Percentiles rank a stretch among this genome's conserved stretches.
These are phyloP conservation scores for Arthrobotrys pseudoclavata DNA, from an alignment of 2,329 filamentous ascomycete species.

Conservation along the genomic window DNA sequence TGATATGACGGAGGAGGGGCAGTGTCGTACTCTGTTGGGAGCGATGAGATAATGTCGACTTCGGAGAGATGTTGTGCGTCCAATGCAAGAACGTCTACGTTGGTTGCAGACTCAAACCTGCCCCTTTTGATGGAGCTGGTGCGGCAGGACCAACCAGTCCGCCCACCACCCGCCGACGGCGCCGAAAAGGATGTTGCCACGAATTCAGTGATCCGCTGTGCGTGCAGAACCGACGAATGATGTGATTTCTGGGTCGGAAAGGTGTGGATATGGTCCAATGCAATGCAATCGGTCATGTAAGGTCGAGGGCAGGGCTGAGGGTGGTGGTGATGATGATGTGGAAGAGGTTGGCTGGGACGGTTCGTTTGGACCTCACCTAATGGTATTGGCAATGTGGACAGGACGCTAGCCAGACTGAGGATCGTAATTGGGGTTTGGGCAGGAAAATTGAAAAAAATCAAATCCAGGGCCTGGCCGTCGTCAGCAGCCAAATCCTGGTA, in stretches of 20 bases:
- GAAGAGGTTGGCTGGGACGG: conserved; percentile 36
- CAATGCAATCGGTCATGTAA: conserved; percentile 60
- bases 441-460: conserved; percentile 25
- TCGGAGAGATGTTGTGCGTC: conserved; percentile 57
- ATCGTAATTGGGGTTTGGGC: conserved; percentile 24
- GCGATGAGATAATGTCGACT: conserved; percentile 59
- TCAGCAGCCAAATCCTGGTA: conserved; percentile 50
- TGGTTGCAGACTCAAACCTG: conserved; percentile 57
- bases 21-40: conserved; percentile 48
- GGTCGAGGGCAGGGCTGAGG: conserved; percentile 46
- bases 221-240: conserved; percentile 49
- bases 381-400: conserved; percentile 6
- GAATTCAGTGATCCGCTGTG: conserved; percentile 48
- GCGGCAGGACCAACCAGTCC: conserved; percentile 55
- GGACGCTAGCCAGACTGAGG: conserved; percentile 36
- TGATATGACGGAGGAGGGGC: conserved; percentile 58
- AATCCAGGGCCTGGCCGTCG: conserved; percentile 25
- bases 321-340: conserved; percentile 45
- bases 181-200: conserved; percentile 59
- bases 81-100: conserved; percentile 48
- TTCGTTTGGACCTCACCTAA: conserved; percentile 40
- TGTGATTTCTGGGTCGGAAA: conserved; percentile 22
- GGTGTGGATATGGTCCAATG: conserved; percentile 56
- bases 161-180: conserved; percentile 57
- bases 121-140: conserved; percentile 60